Percentiles rank a stretch among this genome's conserved stretches.
These are phyloP conservation scores for Tolypocladium guangdongense DNA, from an alignment of 2,329 filamentous ascomycete species.

Conservation along the genomic window DNA sequence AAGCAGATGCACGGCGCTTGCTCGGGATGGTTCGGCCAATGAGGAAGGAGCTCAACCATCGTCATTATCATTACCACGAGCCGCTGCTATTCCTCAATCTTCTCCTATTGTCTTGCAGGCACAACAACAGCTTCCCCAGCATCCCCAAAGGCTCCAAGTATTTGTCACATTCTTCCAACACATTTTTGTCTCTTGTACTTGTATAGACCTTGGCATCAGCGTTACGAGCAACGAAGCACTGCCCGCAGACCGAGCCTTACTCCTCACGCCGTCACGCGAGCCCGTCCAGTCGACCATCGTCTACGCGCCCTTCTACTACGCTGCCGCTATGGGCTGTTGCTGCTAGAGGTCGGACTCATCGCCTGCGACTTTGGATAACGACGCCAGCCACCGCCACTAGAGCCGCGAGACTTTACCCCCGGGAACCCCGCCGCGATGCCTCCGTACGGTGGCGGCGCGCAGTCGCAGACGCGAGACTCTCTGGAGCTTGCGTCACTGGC, in stretches of 20 bases:
- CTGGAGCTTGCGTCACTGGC: constrained; percentile 93
- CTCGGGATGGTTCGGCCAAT: not conserved
- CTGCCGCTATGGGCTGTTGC: constrained; percentile 15
- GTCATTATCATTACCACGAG: not conserved
- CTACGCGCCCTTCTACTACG: not conserved
- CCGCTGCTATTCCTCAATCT: not conserved
- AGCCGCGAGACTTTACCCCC: not conserved
- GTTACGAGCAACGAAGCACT: not conserved
- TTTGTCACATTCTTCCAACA: not conserved
- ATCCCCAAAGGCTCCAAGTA: not conserved
- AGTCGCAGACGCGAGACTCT: constrained; percentile 63
- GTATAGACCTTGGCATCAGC: not conserved
- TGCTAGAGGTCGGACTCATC: constrained; percentile 6
- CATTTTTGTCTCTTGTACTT: not conserved
- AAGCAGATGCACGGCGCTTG: not conserved
- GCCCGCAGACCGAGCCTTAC: not conserved
- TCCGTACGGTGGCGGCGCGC: constrained; percentile 22
- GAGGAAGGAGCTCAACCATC: not conserved
- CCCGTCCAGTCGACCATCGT: not conserved
- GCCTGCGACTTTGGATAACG: not conserved
- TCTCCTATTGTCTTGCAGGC: not conserved
- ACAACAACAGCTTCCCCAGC: not conserved
- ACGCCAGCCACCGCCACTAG: not conserved
- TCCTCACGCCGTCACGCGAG: constrained; percentile 7
- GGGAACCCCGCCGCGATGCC: constrained; percentile 28